Conservation (phyloP, 2,329 filamentous ascomycete species). For the Tolypocladium tropicale region DNA sequence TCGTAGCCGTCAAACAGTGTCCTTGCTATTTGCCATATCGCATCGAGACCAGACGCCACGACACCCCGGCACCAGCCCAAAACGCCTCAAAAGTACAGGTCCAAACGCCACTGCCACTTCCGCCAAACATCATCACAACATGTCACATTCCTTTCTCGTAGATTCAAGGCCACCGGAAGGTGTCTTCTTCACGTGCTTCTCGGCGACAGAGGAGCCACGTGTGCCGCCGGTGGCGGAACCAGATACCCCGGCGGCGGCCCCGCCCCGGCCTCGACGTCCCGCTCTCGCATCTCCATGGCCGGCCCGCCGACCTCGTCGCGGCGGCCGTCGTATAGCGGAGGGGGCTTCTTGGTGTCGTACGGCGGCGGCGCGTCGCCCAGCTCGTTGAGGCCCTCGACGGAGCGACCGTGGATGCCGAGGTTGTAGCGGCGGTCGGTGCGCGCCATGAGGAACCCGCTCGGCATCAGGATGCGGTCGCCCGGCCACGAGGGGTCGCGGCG, state of each 20-base stretch:
- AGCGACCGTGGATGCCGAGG: constrained; percentile 12
- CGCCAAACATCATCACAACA: not conserved
- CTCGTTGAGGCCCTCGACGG: constrained; percentile 51
- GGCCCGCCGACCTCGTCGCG: constrained; percentile 1
- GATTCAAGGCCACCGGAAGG: not conserved
- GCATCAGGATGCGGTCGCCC: constrained; percentile 1
- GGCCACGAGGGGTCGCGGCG: not conserved
- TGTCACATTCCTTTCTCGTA: not conserved
- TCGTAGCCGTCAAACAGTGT: not conserved
- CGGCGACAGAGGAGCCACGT: not conserved
- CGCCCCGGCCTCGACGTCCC: constrained; percentile 14
- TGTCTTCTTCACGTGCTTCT: not conserved
- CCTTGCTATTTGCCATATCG: not conserved
- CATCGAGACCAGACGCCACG: not conserved
- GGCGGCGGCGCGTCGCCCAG: constrained; percentile 55
- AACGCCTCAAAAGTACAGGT: not conserved
- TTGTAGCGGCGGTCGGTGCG: constrained; percentile 10
- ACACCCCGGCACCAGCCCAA: not conserved
- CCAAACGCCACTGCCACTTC: not conserved
- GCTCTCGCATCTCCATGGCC: constrained; percentile 13
- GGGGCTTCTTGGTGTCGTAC: constrained; percentile 32
- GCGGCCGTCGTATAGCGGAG: not conserved
- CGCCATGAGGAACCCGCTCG: constrained; percentile 1
- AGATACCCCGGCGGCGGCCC: constrained; percentile 18
- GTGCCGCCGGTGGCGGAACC: constrained; percentile 12